These are phyloP conservation scores for Pythium phragmitis DNA, from an alignment of 352 stramenopile genomes.

Conservation along the genomic window DNA sequence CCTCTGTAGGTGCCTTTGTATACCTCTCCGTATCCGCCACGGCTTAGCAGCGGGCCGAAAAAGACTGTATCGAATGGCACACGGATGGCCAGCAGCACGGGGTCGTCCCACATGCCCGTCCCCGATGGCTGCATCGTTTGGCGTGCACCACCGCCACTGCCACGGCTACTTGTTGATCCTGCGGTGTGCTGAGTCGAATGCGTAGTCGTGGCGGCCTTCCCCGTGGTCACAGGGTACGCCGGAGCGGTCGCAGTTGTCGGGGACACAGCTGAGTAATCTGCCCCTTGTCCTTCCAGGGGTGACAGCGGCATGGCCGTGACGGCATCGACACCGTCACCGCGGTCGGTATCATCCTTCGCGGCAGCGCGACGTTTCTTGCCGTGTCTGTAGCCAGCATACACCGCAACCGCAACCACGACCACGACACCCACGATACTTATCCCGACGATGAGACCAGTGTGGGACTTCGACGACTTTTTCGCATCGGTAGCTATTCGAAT, in stretches of 20 bases:
- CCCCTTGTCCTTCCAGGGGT: neutral
- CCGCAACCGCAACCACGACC: neutral
- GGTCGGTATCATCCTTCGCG: neutral
- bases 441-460: slow-evolving; percentile 9
- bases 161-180: slow-evolving; percentile 9
- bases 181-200: slow-evolving; percentile 27
- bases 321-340: neutral
- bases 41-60: slow-evolving; percentile 11
- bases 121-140: slow-evolving; percentile 21
- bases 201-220: slow-evolving; percentile 35
- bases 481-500: neutral
- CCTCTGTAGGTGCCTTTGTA: slow-evolving; percentile 35
- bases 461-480: neutral
- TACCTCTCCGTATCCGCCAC: slow-evolving; percentile 30
- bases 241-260: no score
- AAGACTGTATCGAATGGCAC: slow-evolving; percentile 1
- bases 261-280: neutral
- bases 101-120: slow-evolving; percentile 16
- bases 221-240: no score
- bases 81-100: slow-evolving; percentile 5
- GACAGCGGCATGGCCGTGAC: slow-evolving; percentile 7
- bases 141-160: neutral
- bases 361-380: neutral
- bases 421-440: neutral
- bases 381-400: neutral